Base-by-base conservation (phyloP, 345 rosid species). In the Gossypium stocksii region DNA sequence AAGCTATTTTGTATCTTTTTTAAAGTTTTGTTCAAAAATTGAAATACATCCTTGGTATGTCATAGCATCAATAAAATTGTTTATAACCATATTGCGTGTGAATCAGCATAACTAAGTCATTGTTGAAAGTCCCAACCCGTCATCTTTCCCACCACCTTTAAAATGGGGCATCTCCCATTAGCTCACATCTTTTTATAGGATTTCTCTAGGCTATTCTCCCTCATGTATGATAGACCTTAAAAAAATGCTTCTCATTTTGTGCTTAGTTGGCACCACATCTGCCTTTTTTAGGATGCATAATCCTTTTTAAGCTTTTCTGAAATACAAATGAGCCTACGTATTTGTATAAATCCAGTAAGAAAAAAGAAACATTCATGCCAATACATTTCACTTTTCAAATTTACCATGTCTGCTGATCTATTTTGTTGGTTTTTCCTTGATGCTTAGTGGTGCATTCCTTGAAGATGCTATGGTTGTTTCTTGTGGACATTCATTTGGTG, bases 401-500 rank as follows among this genome's bases (percentile, higher is more conserved):
- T 34, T 22, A 66, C 29, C 34, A 13, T 13, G 2, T 13, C 7
- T 22, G n/a, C 27, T 66, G 53, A 45, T 66, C 25, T 46, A 7
- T 66, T 61, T 61, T 66, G 56, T 38, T 16, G 45, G 4, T 53
- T 27, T 71, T 76, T 78, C 75, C 48, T 59, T 78, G 71, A 80
- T 85, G 79, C 71, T 34, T 76, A 95, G 99, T 70, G 99, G 99
- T 74, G 89, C 91, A 77, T 95, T 89, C 85, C 99, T 95, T 72
- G 99, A 92, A 83, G 99, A 95, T 87, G 99, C 99, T 12, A 34
- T 84, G 87, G 87, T 89, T 68, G 91, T 93, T 73, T 89, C 99
- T 46, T 95, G 99, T 65, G 99, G 99, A 71, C 99, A 95, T 86
- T 95, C 99, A 43, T 95, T 95, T 82, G 99, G 98, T 72, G 98